Conservation (phyloP, 2,329 filamentous ascomycete species). For the Calycina marina region DNA sequence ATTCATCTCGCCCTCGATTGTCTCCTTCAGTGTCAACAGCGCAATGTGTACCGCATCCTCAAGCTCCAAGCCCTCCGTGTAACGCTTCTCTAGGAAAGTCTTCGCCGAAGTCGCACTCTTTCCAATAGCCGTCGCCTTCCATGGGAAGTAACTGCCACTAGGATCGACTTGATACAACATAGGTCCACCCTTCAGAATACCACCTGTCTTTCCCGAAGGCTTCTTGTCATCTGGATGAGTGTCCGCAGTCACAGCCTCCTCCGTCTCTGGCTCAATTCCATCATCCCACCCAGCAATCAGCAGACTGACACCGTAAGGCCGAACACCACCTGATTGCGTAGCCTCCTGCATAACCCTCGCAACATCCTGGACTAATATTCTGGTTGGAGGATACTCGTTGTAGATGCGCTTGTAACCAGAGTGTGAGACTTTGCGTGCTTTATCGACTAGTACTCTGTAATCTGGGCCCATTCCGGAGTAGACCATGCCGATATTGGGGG, state of each 20-base stretch:
- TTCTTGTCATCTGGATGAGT: slow-evolving; percentile 56
- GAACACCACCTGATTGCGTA: slow-evolving; percentile 92
- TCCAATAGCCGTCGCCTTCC: slow-evolving; percentile 98
- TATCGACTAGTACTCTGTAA: slow-evolving; percentile 94
- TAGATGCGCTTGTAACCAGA: slow-evolving; percentile 99
- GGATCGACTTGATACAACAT: slow-evolving; percentile 98
- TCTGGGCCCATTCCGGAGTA: slow-evolving; percentile 99
- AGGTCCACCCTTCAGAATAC: slow-evolving; percentile 87
- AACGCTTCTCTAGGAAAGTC: slow-evolving; percentile 98
- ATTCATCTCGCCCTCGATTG: slow-evolving; percentile 98
- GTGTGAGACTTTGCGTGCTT: slow-evolving; percentile 94
- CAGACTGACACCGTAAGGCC: slow-evolving; percentile 91
- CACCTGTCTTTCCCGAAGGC: slow-evolving; percentile 74
- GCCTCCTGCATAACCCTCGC: slow-evolving; percentile 97
- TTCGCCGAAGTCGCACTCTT: slow-evolving; percentile 98
- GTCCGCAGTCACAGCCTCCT: slow-evolving; percentile 38
- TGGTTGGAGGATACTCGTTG: slow-evolving; percentile 98
- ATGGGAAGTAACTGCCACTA: slow-evolving; percentile 97
- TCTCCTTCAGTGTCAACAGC: slow-evolving; percentile 92
- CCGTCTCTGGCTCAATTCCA: slow-evolving; percentile 74
- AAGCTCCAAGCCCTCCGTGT: slow-evolving; percentile 90
- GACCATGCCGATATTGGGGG: slow-evolving; percentile 98
- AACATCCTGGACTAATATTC: slow-evolving; percentile 97
- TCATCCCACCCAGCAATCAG: slow-evolving; percentile 97
- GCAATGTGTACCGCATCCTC: slow-evolving; percentile 99